A percentile compares a stretch with the other conserved stretches of the same genome.
phyloP scores from a whole-genome alignment of 2,329 filamentous ascomycete species.

The Ophiostoma pallidulum region DNA sequence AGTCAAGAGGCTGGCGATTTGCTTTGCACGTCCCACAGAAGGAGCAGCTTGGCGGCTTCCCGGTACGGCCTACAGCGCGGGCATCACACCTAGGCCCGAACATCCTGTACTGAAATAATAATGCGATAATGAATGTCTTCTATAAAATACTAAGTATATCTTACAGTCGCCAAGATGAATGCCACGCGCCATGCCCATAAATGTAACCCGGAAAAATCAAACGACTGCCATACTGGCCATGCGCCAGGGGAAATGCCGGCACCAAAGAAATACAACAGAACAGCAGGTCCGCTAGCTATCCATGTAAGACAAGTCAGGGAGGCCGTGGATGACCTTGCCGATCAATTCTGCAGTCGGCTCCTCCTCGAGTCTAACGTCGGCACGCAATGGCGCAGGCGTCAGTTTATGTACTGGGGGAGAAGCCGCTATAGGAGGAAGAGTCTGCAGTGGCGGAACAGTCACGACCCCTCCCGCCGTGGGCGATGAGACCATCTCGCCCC shows the following conservation, averaged over 20 bases:
- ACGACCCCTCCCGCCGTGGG: constrained; percentile 17
- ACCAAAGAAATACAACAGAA: background rate
- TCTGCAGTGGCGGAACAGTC: background rate
- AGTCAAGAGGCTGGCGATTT: too few species aligned
- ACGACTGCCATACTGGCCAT: too few species aligned
- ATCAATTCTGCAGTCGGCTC: constrained; percentile 4
- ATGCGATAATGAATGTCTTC: too few species aligned
- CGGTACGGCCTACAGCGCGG: too few species aligned
- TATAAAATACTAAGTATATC: too few species aligned
- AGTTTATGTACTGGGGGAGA: background rate
- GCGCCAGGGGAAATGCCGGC: too few species aligned
- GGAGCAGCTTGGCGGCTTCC: too few species aligned
- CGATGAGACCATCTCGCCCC: constrained; percentile 50
- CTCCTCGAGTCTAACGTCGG: background rate
- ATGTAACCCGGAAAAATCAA: background rate
- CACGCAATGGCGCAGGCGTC: background rate
- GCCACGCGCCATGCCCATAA: too few species aligned
- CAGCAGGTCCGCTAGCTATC: constrained; percentile 16
- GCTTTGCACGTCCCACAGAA: too few species aligned
- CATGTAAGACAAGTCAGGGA: constrained; percentile 30
- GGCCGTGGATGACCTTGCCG: constrained; percentile 18
- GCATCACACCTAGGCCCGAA: too few species aligned
- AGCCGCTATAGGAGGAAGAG: background rate
- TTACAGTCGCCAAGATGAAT: too few species aligned
- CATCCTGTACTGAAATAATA: too few species aligned